Conservation (phyloP, 139 green algal species). For the Picochlorum sp. region DNA sequence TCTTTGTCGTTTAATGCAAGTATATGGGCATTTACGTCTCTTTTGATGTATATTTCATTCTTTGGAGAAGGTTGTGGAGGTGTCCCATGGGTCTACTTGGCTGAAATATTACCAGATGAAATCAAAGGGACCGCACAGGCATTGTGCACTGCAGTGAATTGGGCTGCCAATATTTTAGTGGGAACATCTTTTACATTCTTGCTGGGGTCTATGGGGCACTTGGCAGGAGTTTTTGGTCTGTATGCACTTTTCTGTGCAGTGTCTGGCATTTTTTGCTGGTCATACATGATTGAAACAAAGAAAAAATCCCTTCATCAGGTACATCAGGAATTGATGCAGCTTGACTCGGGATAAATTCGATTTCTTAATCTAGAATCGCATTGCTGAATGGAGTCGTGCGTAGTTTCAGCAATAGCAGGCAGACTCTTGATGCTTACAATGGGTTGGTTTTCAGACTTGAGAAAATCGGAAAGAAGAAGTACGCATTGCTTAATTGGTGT, state of each 20-base stretch:
- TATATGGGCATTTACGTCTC: conserved; percentile 22
- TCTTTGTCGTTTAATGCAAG: too few species aligned
- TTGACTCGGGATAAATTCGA: neutral
- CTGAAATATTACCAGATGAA: conserved; percentile 50
- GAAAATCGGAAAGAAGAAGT: too few species aligned
- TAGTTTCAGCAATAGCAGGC: too few species aligned
- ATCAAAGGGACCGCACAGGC: conserved; percentile 55
- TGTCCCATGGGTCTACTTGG: conserved; percentile 62
- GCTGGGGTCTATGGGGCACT: conserved; percentile 27
- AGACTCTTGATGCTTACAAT: too few species aligned
- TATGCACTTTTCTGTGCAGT: conserved; percentile 31
- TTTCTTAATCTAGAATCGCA: too few species aligned
- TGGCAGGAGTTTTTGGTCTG: conserved; percentile 35
- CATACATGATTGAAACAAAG: conserved; percentile 49
- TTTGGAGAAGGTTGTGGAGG: conserved; percentile 66
- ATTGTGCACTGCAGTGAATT: conserved; percentile 39
- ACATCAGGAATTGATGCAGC: neutral
- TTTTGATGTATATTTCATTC: conserved; percentile 45
- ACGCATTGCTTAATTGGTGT: too few species aligned
- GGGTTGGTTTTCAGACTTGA: too few species aligned
- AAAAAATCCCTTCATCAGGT: conserved; percentile 3
- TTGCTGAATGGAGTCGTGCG: too few species aligned
- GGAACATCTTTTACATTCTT: conserved; percentile 33
- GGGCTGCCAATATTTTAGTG: conserved; percentile 37
- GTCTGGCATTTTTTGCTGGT: conserved; percentile 22